Evolutionary conservation across 768 basidiomycete species (phyloP).

Genomic region (Leucocoprinus sp.): DNA sequence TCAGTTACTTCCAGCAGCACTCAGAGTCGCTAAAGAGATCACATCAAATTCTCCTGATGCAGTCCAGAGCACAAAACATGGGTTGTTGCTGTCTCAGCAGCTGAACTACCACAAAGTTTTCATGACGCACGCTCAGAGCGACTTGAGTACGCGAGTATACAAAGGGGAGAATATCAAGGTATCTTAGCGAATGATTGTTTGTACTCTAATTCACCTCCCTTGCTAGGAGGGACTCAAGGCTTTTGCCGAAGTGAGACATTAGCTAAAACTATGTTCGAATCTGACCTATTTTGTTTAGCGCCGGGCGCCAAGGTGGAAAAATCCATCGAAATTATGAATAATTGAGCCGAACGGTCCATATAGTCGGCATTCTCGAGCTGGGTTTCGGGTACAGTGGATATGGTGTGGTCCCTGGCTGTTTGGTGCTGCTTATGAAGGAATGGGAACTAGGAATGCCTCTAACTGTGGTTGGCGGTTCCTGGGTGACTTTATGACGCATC

Average conservation of each 20-base stretch:
- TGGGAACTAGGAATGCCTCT: neutral
- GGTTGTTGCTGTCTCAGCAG: constrained; percentile 46
- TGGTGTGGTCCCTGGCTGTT: neutral
- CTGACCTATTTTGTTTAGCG: constrained; percentile 10
- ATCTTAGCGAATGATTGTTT: neutral
- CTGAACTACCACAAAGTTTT: constrained; percentile 46
- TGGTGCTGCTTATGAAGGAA: neutral
- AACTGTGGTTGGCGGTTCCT: neutral
- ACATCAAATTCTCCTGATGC: constrained; percentile 68
- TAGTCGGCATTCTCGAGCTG: neutral
- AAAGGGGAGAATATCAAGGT: constrained; percentile 66
- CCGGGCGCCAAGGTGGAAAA: constrained; percentile 13
- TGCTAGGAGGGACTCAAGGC: constrained; percentile 62
- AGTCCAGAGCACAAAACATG: constrained; percentile 70
- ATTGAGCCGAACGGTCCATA: neutral
- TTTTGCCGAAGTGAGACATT: constrained; percentile 49
- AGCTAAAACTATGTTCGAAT: constrained; percentile 3
- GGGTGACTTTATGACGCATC: constrained; percentile 8
- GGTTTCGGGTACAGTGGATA: neutral
- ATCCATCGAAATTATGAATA: constrained; percentile 14
- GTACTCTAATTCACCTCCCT: neutral
- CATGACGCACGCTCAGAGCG: constrained; percentile 33
- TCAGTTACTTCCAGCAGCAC: constrained; percentile 51
- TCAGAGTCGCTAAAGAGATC: constrained; percentile 54
- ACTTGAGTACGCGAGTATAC: constrained; percentile 45